Conservation (phyloP, 106 monocot species). For the Hemerocallis citrina region DNA sequence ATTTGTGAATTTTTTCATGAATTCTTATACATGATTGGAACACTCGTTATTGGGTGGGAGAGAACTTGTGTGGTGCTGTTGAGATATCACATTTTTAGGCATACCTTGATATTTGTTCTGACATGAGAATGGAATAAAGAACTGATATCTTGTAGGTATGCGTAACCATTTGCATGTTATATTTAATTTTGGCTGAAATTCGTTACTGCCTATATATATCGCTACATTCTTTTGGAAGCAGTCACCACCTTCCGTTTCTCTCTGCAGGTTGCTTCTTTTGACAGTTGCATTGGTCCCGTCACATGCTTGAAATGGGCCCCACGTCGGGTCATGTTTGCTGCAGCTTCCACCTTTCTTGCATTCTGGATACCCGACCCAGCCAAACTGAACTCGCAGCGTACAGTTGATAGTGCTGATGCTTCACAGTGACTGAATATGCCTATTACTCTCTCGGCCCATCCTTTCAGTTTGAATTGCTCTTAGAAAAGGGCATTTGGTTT, state of each 20-base stretch:
- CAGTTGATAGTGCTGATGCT: neutral
- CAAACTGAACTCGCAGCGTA: conserved; percentile 11
- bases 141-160: neutral
- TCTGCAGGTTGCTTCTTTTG: conserved; percentile 72
- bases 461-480: neutral
- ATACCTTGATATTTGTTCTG: no score
- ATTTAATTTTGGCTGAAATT: neutral
- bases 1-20: no score
- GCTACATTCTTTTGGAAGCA: neutral
- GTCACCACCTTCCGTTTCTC: neutral
- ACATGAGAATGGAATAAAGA: no score
- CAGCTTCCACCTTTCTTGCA: conserved; percentile 70
- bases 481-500: neutral
- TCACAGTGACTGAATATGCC: neutral
- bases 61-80: no score
- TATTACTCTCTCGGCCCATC: neutral
- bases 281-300: conserved; percentile 67
- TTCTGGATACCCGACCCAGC: conserved; percentile 71
- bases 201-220: neutral
- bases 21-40: no score
- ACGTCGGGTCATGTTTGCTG: conserved; percentile 83
- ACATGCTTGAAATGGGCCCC: conserved; percentile 92
- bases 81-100: no score
- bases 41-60: no score
- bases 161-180: neutral